Evolutionary conservation across 108 stramenopile species (phyloP), one percentile per base, ranked within the genome.

Genomic region (Parmales sp.): DNA sequence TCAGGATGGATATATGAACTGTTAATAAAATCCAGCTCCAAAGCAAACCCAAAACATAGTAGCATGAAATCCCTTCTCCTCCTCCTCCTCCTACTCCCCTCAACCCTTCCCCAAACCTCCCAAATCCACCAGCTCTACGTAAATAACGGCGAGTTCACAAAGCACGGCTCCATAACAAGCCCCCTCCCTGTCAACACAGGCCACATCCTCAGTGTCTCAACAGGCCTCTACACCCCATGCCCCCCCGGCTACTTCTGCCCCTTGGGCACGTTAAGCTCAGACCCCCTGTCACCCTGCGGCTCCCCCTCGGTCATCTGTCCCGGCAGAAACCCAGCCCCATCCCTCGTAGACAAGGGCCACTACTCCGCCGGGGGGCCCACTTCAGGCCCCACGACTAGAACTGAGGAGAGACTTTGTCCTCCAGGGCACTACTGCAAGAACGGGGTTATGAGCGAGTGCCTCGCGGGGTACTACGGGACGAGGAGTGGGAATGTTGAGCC

Each of bases 181-280:
- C n/a, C n/a, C n/a, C n/a, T n/a, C n/a, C n/a, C n/a, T n/a, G n/a
- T n/a, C n/a, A n/a, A n/a, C n/a, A n/a, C n/a, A n/a, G n/a, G n/a
- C n/a, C n/a, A n/a, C n/a, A n/a, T n/a, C n/a, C n/a, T n/a, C n/a
- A n/a, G n/a, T n/a, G n/a, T n/a, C n/a, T n/a, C n/a, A n/a, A n/a
- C n/a, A n/a, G n/a, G n/a, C n/a, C n/a, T n/a, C n/a, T 23, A 48
- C 22, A 48, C 23, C 11, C 46, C 22, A 4, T 60, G 54, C 54
- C 26, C 54, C 31, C 31, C 54, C 8, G 54, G 54, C 3, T 31
- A 60, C 26, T 60, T 34, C 54, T 60, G 54, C 54, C 54, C 54
- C n/a, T 34, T 34, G 3, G 41, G 41, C 41, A 60, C 13, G 6
- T 34, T 16, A 28, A 34, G 31, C 29, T 28, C 28, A 9, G 13